Base-by-base conservation (phyloP, 805 yeast species). In the Candida awuae region DNA sequence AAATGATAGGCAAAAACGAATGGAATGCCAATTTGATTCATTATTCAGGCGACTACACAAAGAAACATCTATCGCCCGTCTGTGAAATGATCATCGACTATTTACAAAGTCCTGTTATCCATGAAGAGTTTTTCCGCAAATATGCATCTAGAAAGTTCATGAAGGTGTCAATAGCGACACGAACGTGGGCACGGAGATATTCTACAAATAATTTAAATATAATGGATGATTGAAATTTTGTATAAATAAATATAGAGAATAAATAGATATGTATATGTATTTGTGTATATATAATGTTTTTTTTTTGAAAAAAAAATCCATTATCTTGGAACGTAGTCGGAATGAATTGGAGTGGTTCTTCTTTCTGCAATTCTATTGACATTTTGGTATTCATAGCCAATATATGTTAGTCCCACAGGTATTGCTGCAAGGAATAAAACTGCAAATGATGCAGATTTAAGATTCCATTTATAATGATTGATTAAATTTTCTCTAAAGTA, bases 101-200 rank as follows among this genome's bases (percentile, higher is more conserved):
- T 58, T 61, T 83, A 47, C 75, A 78, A 31, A 71, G 80, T 33
- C 95, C 95, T 9, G 84, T 87, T 37, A 79, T 77, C 42, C 95
- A 88, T 62, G 95, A 85, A 55, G 95, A 86, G 58, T 86, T 90
- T 55, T 87, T 86, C 67, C 84, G 83, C 56, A 92, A 92, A 63
- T 92, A 92, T 58, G 90, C 95, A 34, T 76, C 92, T 23, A 77
- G 86, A 56, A 81, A 84, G 58, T 87, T 80, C 56, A 75, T 92
- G 81, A 84, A 85, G 61, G 92, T 87, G 20, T 77, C 86, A 41
- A 73, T 82, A 15, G 67, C 81, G 41, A 80, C 92, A 46, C 73
- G 90, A 56, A 83, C 81, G 57, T 83, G 92, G 92, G 92, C 88
- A 18, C 76, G 80, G 55, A 72, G 76, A 51, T 63, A 71, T 38